These are phyloP conservation scores for Venturia oleaginea DNA, from an alignment of 2,329 filamentous ascomycete genomes.

Conservation along the genomic window DNA sequence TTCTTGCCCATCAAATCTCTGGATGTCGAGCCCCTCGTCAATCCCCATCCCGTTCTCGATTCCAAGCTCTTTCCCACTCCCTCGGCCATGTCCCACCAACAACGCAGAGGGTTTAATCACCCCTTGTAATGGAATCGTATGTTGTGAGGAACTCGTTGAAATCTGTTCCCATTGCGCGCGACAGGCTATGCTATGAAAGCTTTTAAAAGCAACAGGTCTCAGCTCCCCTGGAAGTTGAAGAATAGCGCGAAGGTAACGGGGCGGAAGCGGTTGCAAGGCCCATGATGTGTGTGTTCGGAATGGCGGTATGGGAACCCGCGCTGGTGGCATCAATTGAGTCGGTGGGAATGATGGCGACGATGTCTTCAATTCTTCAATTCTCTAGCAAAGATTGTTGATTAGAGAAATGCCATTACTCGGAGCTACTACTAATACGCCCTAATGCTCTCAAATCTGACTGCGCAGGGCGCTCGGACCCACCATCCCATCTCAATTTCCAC, in stretches of 20 bases:
- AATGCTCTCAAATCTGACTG: background rate
- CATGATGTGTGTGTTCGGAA: background rate
- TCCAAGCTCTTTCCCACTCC: background rate
- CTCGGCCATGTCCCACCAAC: background rate
- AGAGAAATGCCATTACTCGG: background rate
- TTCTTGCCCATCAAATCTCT: background rate
- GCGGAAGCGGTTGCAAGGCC: background rate
- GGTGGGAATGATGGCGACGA: background rate
- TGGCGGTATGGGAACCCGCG: constrained; percentile 5
- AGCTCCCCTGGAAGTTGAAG: constrained; percentile 6
- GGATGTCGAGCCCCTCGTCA: background rate
- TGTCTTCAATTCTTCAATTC: background rate
- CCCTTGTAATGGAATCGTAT: background rate
- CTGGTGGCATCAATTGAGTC: constrained; percentile 5
- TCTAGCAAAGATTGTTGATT: background rate
- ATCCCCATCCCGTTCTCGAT: background rate
- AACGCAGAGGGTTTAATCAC: background rate
- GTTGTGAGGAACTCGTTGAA: background rate
- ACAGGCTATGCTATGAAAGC: constrained; percentile 7
- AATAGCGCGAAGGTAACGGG: background rate
- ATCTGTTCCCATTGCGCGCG: background rate
- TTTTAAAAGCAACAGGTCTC: background rate
- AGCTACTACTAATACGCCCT: background rate
- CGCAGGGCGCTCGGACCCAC: too few relatives aligned
- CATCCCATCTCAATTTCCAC: too few relatives aligned